Percentiles rank a stretch among this genome's conserved stretches.
Conservation (phyloP, 371 early-diverging fungal species). For the Mucor saturninus region DNA sequence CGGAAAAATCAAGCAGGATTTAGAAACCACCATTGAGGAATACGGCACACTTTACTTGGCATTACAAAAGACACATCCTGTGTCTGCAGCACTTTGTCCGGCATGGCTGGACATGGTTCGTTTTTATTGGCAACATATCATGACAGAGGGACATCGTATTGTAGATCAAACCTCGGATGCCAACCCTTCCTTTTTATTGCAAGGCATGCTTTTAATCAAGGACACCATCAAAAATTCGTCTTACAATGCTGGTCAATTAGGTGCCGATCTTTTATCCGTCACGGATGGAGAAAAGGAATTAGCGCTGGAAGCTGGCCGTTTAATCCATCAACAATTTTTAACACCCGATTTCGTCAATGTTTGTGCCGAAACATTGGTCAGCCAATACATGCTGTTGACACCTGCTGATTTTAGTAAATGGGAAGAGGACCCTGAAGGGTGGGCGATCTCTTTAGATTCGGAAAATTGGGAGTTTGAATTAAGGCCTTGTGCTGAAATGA, state of each 20-base stretch:
- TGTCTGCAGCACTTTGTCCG: slow-evolving; percentile 72
- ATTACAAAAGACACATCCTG: slow-evolving; percentile 71
- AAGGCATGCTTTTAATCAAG: slow-evolving; percentile 72
- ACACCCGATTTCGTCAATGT: slow-evolving; percentile 68
- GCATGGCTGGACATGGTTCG: slow-evolving; percentile 68
- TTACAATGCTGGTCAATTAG: slow-evolving; percentile 40
- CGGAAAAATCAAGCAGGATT: slow-evolving; percentile 12
- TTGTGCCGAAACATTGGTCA: slow-evolving; percentile 72
- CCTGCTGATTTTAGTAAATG: slow-evolving; percentile 76
- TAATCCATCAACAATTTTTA: slow-evolving; percentile 71
- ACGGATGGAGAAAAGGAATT: slow-evolving; percentile 59
- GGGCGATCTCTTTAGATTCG: slow-evolving; percentile 78
- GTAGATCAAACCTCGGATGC: slow-evolving; percentile 6
- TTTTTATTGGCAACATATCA: slow-evolving; percentile 75
- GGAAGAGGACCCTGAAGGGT: slow-evolving; percentile 90
- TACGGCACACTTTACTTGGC: slow-evolving; percentile 86
- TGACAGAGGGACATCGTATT: slow-evolving; percentile 32
- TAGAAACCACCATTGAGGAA: slow-evolving; percentile 66
- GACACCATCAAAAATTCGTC: slow-evolving; percentile 70
- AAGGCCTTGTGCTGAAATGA: slow-evolving; percentile 83
- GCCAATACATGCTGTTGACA: slow-evolving; percentile 75
- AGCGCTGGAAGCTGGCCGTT: slow-evolving; percentile 54
- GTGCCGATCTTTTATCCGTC: slow-evolving; percentile 37
- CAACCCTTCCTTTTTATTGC: slow-evolving; percentile 54
- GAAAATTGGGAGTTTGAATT: slow-evolving; percentile 89